Evolutionary conservation across 2,329 filamentous ascomycete species (phyloP).

Genomic region (Capronia coronata): DNA sequence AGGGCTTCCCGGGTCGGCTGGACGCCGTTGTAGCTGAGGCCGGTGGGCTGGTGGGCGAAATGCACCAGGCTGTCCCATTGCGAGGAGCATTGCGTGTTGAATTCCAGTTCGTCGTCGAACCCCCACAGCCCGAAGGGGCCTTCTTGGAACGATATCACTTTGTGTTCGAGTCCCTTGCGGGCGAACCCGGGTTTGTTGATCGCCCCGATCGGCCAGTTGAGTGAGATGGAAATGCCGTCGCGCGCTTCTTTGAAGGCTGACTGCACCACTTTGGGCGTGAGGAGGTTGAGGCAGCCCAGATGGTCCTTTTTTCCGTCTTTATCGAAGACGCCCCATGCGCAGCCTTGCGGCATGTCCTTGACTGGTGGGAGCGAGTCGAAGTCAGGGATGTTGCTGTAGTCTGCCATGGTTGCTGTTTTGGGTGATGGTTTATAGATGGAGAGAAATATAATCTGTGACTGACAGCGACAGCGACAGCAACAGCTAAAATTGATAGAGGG

Average conservation of each 20-base stretch:
- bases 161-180: slow-evolving; percentile 19
- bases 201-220: slow-evolving; percentile 45
- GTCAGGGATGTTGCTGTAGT: slow-evolving; percentile 37
- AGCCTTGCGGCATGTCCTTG: slow-evolving; percentile 38
- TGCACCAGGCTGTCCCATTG: slow-evolving; percentile 45
- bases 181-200: slow-evolving; percentile 16
- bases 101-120: slow-evolving; percentile 42
- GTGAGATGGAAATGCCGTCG: slow-evolving; percentile 50
- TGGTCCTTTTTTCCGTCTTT: slow-evolving; percentile 48
- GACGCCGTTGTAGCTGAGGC: slow-evolving; percentile 21
- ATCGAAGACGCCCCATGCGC: slow-evolving; percentile 54
- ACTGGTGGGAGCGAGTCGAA: slow-evolving; percentile 43
- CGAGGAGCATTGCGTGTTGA: slow-evolving; percentile 46
- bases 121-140: slow-evolving; percentile 8
- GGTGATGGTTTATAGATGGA: neutral
- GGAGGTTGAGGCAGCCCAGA: slow-evolving; percentile 55
- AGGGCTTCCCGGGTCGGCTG: slow-evolving; percentile 31
- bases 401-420: slow-evolving; percentile 19
- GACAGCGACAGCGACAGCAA: too few species aligned
- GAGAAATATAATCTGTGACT: too few species aligned
- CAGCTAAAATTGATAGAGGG: too few species aligned
- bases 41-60: slow-evolving; percentile 21
- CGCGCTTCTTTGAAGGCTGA: slow-evolving; percentile 51
- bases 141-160: slow-evolving; percentile 21
- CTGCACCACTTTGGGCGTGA: slow-evolving; percentile 50